phyloP scores from a whole-genome alignment of 179 eudicot species.

The Gypsophila paniculata region DNA sequence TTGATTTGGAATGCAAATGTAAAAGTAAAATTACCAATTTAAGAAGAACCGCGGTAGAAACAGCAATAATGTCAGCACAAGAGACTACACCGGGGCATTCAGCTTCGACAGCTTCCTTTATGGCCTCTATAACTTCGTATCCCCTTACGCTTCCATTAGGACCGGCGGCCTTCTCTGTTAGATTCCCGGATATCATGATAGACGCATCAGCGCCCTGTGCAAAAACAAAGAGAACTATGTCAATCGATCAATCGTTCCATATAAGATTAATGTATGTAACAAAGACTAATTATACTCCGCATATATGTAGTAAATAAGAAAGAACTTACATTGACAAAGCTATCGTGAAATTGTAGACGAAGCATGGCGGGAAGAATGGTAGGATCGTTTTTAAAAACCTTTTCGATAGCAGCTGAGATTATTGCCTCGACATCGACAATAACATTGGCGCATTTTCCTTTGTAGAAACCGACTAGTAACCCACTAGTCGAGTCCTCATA shows the following conservation, averaged over 20 bases:
- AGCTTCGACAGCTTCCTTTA: conserved; percentile 40
- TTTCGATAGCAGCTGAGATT: neutral
- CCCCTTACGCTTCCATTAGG: conserved; percentile 48
- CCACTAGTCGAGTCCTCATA: neutral
- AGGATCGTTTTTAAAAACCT: conserved; percentile 16
- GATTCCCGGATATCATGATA: conserved; percentile 41
- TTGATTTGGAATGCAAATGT: neutral
- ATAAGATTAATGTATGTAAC: neutral
- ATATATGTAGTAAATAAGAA: too few species aligned
- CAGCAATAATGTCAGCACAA: conserved; percentile 63
- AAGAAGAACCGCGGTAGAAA: conserved; percentile 51
- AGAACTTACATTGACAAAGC: conserved; percentile 25
- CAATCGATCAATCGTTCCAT: neutral
- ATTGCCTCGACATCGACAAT: conserved; percentile 23
- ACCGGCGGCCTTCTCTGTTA: conserved; percentile 35
- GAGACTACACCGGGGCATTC: conserved; percentile 57
- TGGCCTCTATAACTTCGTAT: conserved; percentile 46
- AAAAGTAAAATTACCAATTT: conserved; percentile 32
- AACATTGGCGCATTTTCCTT: conserved; percentile 15
- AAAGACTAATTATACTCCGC: too few species aligned
- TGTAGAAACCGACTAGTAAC: conserved; percentile 22
- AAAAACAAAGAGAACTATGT: neutral
- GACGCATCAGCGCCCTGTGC: conserved; percentile 61
- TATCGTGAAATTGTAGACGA: conserved; percentile 34
- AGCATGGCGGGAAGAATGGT: conserved; percentile 25